These are phyloP conservation scores for Penicillium pancosmium DNA, from an alignment of 495 filamentous ascomycete genomes.

Conservation along the genomic window DNA sequence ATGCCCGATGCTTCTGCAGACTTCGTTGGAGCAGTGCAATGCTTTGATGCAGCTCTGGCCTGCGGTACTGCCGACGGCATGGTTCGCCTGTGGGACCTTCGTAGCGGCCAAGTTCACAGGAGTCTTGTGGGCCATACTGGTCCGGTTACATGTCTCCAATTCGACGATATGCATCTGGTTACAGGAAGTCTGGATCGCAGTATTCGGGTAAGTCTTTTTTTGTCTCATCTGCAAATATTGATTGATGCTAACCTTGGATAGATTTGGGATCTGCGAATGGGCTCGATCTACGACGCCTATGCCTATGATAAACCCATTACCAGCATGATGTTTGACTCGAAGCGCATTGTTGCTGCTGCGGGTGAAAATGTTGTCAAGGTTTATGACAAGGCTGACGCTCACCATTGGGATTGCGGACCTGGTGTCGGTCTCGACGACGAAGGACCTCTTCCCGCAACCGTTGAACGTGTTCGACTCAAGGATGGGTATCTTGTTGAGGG, in stretches of 20 bases:
- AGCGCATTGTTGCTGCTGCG: slow-evolving; percentile 87
- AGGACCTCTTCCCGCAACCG: slow-evolving; percentile 62
- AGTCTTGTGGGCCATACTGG: slow-evolving; percentile 97
- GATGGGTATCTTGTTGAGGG: slow-evolving; percentile 95
- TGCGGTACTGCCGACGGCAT: slow-evolving; percentile 98
- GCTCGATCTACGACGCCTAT: slow-evolving; percentile 93
- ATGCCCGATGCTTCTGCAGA: slow-evolving; percentile 72
- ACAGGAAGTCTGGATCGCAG: slow-evolving; percentile 93
- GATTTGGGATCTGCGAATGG: slow-evolving; percentile 99
- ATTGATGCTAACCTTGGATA: slow-evolving; percentile 37
- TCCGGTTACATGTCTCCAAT: slow-evolving; percentile 92
- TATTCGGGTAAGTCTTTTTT: slow-evolving; percentile 71
- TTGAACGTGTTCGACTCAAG: slow-evolving; percentile 87
- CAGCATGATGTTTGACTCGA: slow-evolving; percentile 96
- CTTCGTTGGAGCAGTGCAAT: slow-evolving; percentile 94
- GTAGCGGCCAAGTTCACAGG: slow-evolving; percentile 93
- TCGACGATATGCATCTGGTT: slow-evolving; percentile 93
- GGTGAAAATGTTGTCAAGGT: slow-evolving; percentile 94
- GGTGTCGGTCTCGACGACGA: slow-evolving; percentile 67
- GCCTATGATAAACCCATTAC: slow-evolving; percentile 93
- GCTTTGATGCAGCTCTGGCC: slow-evolving; percentile 96
- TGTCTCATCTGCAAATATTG: neutral
- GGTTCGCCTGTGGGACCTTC: slow-evolving; percentile 95
- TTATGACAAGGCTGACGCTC: slow-evolving; percentile 94
- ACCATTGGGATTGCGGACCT: slow-evolving; percentile 96